Base-by-base conservation (phyloP, 352 stramenopile genomes). In the Blastocystis sp. region DNA sequence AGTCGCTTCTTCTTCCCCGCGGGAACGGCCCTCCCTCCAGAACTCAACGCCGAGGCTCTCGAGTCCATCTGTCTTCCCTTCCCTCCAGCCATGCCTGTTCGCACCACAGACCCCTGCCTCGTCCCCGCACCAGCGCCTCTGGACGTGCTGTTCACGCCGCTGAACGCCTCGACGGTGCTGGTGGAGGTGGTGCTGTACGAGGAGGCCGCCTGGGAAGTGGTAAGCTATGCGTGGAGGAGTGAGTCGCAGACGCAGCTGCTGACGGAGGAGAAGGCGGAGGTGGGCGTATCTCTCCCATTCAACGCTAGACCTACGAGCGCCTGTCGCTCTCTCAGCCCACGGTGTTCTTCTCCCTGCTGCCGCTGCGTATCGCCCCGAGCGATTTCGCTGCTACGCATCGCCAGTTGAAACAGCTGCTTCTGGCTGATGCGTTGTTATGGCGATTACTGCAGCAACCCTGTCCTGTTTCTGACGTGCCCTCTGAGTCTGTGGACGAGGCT, bases 341-440 rank as follows among this genome's bases (percentile, higher is more conserved):
- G 10, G n/a, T 68, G 10, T 84, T 84, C 74, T 84, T 84, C 40
- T 24, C 66, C 11, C 38, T 84, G 9, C 45, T 84, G 17, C 60
- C 74, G 19, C 14, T 84, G 14, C 34, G 21, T 19, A 9, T 84
- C 1, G 3, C 45, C 9, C 34, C 54, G 34, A 7, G 6, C 42
- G 14, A 14, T 11, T 28, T 84, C 48, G 19, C 74, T 4, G 4
- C 10, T 34, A 19, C 21, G 68, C 21, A 54, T 14, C 45, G 0
- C 38, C 3, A 14, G 19, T 38, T 84, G 28, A 54, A 42, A 17
- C 7, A 24, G 19, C 74, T 57, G 45, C 34, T 84, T 57, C 40
- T 48, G 14, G 7, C 45, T 2, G 66, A 84, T 28, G n/a, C 6
- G 7, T 0, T 3, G 9, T 14, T 84, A 0, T 84, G 74, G 45